These are phyloP conservation scores for Panicum virgatum DNA, from an alignment of 202 grass and related monocot genomes.

Conservation along the genomic window DNA sequence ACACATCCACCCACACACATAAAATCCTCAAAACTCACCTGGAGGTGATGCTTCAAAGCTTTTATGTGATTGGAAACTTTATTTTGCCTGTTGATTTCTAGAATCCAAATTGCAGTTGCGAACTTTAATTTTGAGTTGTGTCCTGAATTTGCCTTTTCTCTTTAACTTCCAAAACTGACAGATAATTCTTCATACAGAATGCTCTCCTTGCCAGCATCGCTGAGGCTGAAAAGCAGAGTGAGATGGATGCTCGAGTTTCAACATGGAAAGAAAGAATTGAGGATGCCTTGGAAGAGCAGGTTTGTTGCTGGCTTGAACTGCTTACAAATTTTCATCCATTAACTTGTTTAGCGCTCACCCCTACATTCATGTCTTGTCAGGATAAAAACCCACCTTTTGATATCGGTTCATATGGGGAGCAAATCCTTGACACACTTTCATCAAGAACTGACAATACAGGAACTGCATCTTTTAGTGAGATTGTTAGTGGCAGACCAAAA, in stretches of 20 bases:
- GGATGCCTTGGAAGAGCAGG: slow-evolving; percentile 83
- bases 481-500: slow-evolving; percentile 66
- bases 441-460: slow-evolving; percentile 48
- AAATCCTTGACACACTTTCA: slow-evolving; percentile 61
- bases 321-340: background rate
- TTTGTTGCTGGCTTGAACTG: slow-evolving; percentile 35
- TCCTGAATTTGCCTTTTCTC: background rate
- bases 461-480: slow-evolving; percentile 62
- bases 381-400: slow-evolving; percentile 91
- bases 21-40: too few species aligned
- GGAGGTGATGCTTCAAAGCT: too few species aligned
- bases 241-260: slow-evolving; percentile 90
- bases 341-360: slow-evolving; percentile 16
- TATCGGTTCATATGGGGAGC: slow-evolving; percentile 73
- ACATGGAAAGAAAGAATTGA: slow-evolving; percentile 96
- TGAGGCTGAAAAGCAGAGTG: slow-evolving; percentile 78
- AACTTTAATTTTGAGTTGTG: background rate
- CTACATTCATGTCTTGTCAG: slow-evolving; percentile 43
- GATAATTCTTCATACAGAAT: slow-evolving; percentile 53
- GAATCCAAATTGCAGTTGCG: background rate
- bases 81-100: slow-evolving; percentile 13
- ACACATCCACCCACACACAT: too few species aligned
- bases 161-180: slow-evolving; percentile 31
- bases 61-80: background rate
- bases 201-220: slow-evolving; percentile 80